phyloP scores from a whole-genome alignment of 768 basidiomycete genomes.

The Boletus barrowsii region DNA sequence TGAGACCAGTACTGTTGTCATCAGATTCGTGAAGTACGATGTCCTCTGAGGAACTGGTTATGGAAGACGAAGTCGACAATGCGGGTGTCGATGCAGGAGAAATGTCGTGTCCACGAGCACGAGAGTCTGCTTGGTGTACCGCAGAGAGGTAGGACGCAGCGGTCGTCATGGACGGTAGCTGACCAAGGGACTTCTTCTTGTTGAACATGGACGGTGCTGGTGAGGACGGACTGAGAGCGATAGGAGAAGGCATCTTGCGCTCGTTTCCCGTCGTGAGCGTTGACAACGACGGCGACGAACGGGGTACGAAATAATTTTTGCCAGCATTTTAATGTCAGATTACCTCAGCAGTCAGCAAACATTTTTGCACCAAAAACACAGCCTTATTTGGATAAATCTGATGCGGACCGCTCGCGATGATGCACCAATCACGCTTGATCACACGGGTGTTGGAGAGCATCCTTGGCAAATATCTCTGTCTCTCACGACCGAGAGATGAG shows the following conservation, averaged over 20 bases:
- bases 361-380: background rate
- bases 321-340: conserved; percentile 22
- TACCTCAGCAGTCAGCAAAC: conserved; percentile 21
- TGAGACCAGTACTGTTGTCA: conserved; percentile 53
- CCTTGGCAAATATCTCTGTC: no score
- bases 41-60: conserved; percentile 68
- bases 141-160: conserved; percentile 62
- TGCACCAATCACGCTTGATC: no score
- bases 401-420: no score
- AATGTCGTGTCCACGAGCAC: conserved; percentile 48
- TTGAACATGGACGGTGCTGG: conserved; percentile 58
- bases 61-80: conserved; percentile 69
- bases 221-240: conserved; percentile 55
- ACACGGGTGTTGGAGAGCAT: no score
- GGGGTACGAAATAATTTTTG: conserved; percentile 5
- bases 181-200: conserved; percentile 46
- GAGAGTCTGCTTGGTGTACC: conserved; percentile 63
- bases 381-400: no score
- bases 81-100: conserved; percentile 67
- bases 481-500: no score
- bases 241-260: conserved; percentile 52
- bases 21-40: conserved; percentile 58
- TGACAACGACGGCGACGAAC: conserved; percentile 13
- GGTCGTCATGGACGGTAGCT: conserved; percentile 41
- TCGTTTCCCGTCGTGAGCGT: conserved; percentile 3